Percentiles rank a stretch among this genome's conserved stretches.
Conservation (phyloP, 2,329 filamentous ascomycete genomes). For the Trichoderma hamatum region DNA sequence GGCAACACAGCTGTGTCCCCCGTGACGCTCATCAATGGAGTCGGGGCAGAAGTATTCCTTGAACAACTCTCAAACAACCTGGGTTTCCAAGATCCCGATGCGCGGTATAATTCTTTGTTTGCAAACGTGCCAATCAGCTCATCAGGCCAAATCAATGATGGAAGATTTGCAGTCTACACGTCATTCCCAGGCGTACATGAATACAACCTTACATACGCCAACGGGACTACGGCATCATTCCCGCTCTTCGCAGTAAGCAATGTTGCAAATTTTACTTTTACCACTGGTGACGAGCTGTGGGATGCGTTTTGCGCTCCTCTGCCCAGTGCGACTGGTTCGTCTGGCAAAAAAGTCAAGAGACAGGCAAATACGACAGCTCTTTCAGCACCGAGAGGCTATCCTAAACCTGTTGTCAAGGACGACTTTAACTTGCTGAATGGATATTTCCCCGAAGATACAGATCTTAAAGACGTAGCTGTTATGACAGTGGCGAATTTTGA, state of each 20-base stretch:
- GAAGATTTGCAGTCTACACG: too few relatives aligned
- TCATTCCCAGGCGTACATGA: slow-evolving; percentile 5
- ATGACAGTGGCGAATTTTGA: slow-evolving; percentile 1
- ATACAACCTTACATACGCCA: slow-evolving; percentile 16
- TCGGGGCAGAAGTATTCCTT: slow-evolving; percentile 27
- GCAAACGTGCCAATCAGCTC: slow-evolving; percentile 3
- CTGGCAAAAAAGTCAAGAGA: neutral
- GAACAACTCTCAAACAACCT: slow-evolving; percentile 4
- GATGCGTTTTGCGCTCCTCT: neutral
- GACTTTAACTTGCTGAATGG: neutral
- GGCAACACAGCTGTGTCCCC: slow-evolving; percentile 24
- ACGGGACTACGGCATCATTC: neutral
- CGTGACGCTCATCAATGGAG: slow-evolving; percentile 30
- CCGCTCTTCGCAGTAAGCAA: neutral
- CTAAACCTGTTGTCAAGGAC: slow-evolving; percentile 9
- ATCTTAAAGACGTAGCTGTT: slow-evolving; percentile 5
- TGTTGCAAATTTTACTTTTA: neutral
- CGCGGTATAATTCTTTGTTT: slow-evolving; percentile 19
- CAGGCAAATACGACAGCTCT: neutral
- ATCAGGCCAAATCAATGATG: too few relatives aligned
- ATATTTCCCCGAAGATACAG: neutral
- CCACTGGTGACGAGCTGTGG: slow-evolving; percentile 1
- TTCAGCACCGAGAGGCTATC: slow-evolving; percentile 10
- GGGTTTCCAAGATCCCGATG: slow-evolving; percentile 31
- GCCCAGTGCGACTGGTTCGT: neutral